Base-by-base conservation (phyloP, 2,329 filamentous ascomycete genomes). In the Fusarium sp. region DNA sequence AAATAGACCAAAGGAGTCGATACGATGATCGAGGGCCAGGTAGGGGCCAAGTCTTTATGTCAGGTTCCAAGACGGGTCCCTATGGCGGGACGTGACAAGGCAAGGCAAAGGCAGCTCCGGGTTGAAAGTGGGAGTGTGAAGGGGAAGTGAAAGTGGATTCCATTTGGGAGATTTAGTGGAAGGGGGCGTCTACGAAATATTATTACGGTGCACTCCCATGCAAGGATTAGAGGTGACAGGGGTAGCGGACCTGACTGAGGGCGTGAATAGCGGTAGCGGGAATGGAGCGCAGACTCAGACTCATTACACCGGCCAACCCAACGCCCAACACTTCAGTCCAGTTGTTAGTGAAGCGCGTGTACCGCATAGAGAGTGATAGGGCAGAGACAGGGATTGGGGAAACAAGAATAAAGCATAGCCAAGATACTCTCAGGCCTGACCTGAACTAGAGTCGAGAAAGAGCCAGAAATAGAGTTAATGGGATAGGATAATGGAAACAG, bases 1-100 rank as follows among this genome's bases (percentile, higher is more conserved):
- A 70, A 69, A 64, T 72, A 73, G 68, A 65, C 63, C 69, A 66
- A 60, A 69, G 66, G 71, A 71, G 69, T 71, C 57, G 71, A 70
- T 71, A 66, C 31, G 56, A 70, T 58, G 68, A 74, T 75, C 63
- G 67, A 75, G 64, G 68, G 62, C 64, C 71, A 70, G 73, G 73
- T 74, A 73, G 66, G 71, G 71, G 69, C 70, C 73, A 75, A 74
- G 73, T 68, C 71, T 75, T 75, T 75, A 74, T 75, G 73, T 75
- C 73, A 74, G 64, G 68, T 72, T 67, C 73, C 70, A 74, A 64
- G 66, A 70, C 57, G 70, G 73, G 71, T 75, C 72, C 72, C 66
- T 65, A 66, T 63, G 63, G 71, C 71, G 73, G 73, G 73, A 75
- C 68, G 73, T 73, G 73, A 74, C 71, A 74, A 71, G 71, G 69